Percentiles rank a stretch among this genome's conserved stretches.
Evolutionary conservation across 352 stramenopile genomes (phyloP).

Genomic region (Globisporangium mamillatum): DNA sequence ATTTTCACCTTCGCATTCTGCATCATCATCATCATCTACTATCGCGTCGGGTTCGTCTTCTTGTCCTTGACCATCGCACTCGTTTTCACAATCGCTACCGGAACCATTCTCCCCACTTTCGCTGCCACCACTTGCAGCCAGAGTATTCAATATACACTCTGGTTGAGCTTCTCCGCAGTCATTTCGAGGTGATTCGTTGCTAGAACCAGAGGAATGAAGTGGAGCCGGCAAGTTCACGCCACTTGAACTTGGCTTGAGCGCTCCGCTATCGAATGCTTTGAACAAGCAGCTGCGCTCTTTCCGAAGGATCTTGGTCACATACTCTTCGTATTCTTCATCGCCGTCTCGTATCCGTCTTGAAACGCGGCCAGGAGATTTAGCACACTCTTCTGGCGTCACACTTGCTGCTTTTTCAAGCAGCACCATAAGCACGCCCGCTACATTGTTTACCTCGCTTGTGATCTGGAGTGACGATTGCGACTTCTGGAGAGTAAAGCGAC

Average conservation of each 20-base stretch:
- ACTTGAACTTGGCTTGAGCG: slow-evolving; percentile 1
- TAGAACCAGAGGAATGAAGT: background rate
- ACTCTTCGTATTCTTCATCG: slow-evolving; percentile 36
- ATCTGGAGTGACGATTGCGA: background rate
- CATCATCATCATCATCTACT: slow-evolving; percentile 13
- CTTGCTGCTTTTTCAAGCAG: slow-evolving; percentile 28
- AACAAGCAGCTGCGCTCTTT: slow-evolving; percentile 31
- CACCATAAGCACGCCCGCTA: slow-evolving; percentile 13
- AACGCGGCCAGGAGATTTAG: background rate
- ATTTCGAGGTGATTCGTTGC: background rate
- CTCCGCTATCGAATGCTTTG: slow-evolving; percentile 18
- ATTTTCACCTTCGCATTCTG: slow-evolving; percentile 4
- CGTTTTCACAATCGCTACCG: slow-evolving; percentile 3
- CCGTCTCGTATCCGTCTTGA: slow-evolving; percentile 15
- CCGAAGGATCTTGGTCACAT: slow-evolving; percentile 27
- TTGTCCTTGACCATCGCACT: background rate
- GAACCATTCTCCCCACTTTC: background rate
- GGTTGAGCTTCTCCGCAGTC: background rate
- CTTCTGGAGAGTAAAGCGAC: background rate
- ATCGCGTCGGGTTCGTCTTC: slow-evolving; percentile 13
- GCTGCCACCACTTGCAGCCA: background rate
- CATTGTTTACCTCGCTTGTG: background rate
- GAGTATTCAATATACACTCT: background rate
- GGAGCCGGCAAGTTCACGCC: background rate
- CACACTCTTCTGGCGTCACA: background rate